Conservation (phyloP, 2,329 filamentous ascomycete genomes). For the Leptographium procerum region DNA sequence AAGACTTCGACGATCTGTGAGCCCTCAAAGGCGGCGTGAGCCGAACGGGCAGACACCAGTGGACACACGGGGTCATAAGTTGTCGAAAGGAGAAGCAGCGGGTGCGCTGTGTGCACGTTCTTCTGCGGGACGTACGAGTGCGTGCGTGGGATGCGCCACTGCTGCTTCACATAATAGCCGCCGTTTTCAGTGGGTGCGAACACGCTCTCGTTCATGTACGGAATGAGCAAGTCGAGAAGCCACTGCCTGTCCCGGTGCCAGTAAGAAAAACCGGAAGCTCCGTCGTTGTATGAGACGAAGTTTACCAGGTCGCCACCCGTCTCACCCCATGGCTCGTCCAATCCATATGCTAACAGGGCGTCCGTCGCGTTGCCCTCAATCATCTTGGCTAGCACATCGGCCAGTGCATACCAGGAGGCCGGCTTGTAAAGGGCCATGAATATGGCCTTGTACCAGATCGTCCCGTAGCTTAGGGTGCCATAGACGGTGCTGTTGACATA, state of each 20-base stretch:
- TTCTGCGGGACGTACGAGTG: neutral
- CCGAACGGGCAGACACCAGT: neutral
- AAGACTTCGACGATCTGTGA: neutral
- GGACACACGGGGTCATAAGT: neutral
- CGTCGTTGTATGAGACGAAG: neutral
- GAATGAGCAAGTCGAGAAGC: neutral
- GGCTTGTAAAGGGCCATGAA: neutral
- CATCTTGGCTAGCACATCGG: neutral
- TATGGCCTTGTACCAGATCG: neutral
- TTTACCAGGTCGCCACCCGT: neutral
- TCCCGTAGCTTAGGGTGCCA: neutral
- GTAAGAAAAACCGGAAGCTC: neutral
- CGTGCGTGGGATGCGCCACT: neutral
- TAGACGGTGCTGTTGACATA: neutral
- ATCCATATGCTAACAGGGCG: neutral
- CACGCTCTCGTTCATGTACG: neutral
- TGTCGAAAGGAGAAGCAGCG: neutral
- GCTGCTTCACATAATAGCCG: neutral
- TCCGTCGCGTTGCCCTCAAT: neutral
- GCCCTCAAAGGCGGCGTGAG: neutral
- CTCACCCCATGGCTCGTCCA: neutral
- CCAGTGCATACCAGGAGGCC: neutral
- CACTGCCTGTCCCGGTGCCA: neutral
- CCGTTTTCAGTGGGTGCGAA: neutral
- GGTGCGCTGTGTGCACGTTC: neutral